phyloP scores from a whole-genome alignment of 2,329 filamentous ascomycete species.

The Fusarium austroafricanum region DNA sequence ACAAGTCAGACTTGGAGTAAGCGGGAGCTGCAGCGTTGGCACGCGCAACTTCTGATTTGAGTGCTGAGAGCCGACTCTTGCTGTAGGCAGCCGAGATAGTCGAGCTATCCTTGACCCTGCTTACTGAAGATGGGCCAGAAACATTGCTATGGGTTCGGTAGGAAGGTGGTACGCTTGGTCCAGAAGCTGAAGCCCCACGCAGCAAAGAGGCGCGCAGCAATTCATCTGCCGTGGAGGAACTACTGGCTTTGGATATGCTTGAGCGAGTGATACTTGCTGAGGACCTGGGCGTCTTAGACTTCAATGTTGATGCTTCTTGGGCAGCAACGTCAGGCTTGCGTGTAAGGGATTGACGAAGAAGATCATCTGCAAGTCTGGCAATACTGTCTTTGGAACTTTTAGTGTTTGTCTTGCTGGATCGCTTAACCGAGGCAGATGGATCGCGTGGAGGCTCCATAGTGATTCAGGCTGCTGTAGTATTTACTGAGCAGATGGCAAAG shows the following conservation, averaged over 20 bases:
- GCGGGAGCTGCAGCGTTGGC: background rate
- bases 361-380: background rate
- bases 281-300: background rate
- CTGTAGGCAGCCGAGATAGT: background rate
- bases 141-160: too few relatives aligned
- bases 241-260: background rate
- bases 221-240: background rate
- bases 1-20: conserved; percentile 41
- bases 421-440: background rate
- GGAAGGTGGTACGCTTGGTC: too few relatives aligned
- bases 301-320: background rate
- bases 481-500: background rate
- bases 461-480: background rate
- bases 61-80: background rate
- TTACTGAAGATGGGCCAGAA: too few relatives aligned
- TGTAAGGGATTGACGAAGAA: background rate
- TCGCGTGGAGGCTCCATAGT: background rate
- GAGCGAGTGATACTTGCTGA: conserved; percentile 2
- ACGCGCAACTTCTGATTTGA: background rate
- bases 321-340: background rate
- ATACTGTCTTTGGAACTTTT: background rate
- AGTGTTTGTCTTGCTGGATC: background rate
- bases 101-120: background rate
- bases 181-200: background rate
- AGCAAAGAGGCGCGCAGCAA: background rate